Evolutionary conservation across 148 eudicot species (phyloP).

Genomic region (Chenopodium album): DNA sequence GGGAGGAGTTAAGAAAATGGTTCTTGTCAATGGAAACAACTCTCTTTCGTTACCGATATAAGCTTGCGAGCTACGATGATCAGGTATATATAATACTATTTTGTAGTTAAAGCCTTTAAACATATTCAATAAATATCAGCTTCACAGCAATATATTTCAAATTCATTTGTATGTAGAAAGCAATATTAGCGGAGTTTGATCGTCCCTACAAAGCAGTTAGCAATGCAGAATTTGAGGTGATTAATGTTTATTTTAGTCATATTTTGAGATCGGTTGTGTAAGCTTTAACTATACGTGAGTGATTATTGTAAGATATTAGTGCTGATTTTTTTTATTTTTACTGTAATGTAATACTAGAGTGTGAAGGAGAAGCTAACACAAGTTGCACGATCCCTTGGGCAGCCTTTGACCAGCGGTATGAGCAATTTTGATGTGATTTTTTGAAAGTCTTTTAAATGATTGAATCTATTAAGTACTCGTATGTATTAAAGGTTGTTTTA

Average conservation of each 20-base stretch:
- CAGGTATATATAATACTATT: constrained; percentile 38
- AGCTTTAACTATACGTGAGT: background rate
- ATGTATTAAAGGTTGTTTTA: background rate
- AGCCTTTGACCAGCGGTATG: constrained; percentile 45
- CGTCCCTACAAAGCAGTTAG: constrained; percentile 69
- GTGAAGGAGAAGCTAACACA: constrained; percentile 70
- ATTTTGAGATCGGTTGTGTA: background rate
- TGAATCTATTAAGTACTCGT: background rate
- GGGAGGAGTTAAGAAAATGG: constrained; percentile 92
- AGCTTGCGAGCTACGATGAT: constrained; percentile 45
- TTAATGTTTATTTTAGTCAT: background rate
- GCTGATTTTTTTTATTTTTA: constrained; percentile 1
- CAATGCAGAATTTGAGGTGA: constrained; percentile 72
- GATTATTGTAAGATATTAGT: background rate
- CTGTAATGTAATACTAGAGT: constrained; percentile 38
- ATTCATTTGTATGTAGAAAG: constrained; percentile 43
- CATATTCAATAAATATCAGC: background rate
- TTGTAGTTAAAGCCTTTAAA: background rate
- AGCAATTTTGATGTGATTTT: background rate
- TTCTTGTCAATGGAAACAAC: constrained; percentile 87
- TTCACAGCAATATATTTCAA: constrained; percentile 8
- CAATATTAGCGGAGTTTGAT: constrained; percentile 61
- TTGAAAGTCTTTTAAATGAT: background rate
- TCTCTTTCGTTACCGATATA: constrained; percentile 74
- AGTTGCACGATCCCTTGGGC: constrained; percentile 68